Evolutionary conservation across 1,139 yeast genomes (phyloP).

Genomic region (Taphrina wiesneri): DNA sequence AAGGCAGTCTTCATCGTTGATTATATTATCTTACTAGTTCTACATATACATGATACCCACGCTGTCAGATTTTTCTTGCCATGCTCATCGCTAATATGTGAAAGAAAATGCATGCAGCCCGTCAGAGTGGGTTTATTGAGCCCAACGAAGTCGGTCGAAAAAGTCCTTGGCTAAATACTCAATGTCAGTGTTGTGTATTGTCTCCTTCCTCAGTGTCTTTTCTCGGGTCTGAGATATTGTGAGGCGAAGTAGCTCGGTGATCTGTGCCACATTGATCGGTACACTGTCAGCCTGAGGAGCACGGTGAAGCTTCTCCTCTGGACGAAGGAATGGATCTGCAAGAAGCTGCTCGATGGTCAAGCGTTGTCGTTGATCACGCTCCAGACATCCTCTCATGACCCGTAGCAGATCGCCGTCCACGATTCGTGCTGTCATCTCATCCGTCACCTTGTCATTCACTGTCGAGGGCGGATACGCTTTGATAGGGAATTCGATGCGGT

Average conservation of each 20-base stretch:
- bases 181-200: slow-evolving; percentile 5
- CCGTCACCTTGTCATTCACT: slow-evolving; percentile 1
- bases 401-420: slow-evolving; percentile 74
- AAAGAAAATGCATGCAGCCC: not conserved
- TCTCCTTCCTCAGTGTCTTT: slow-evolving; percentile 19
- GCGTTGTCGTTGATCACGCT: slow-evolving; percentile 69
- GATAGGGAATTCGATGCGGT: slow-evolving; percentile 69
- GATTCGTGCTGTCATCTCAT: slow-evolving; percentile 41
- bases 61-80: not conserved
- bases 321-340: slow-evolving; percentile 57
- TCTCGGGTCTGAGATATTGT: slow-evolving; percentile 25
- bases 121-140: not conserved
- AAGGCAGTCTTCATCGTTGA: too few species aligned
- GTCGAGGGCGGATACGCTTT: slow-evolving; percentile 35
- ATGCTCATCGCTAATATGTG: not conserved
- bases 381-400: slow-evolving; percentile 70
- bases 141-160: slow-evolving; percentile 25
- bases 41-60: not conserved
- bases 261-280: not conserved
- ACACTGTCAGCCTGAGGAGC: slow-evolving; percentile 10
- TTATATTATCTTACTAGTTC: not conserved
- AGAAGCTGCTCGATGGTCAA: slow-evolving; percentile 66
- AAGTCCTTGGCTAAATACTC: slow-evolving; percentile 22
- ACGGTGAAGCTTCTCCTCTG: slow-evolving; percentile 22
- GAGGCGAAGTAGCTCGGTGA: slow-evolving; percentile 25